Evolutionary conservation across 108 stramenopile species (phyloP), one percentile per base, ranked within the genome.

Genomic region (Thalassiosira profunda): DNA sequence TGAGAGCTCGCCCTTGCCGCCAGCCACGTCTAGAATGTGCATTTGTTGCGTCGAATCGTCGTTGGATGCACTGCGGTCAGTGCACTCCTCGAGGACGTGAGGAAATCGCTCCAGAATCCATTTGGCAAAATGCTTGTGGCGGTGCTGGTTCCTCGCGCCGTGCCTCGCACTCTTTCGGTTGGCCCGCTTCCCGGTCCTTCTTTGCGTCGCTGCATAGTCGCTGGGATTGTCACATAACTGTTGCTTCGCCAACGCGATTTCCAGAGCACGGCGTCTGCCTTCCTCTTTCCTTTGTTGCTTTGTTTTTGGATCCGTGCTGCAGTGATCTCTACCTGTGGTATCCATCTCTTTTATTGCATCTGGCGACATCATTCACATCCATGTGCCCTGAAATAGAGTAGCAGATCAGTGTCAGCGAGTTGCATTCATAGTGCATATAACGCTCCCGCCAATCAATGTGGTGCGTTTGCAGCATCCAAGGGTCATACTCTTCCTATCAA

Each of bases 1-100:
- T 0, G 96, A 61, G 8, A 93, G 74, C 82, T 97, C 96, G 2
- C 96, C 96, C 53, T 90, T 92, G 20, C 91, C 91, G 20, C 93
- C 96, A 12, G 87, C 87, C 44, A 91, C 72, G 56, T 88, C 87
- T 20, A 88, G 35, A n/a, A 87, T 48, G 30, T 80, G 79, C 49
- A 31, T 58, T n/a, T n/a, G n/a, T n/a, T n/a, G n/a, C n/a, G n/a
- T n/a, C n/a, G n/a, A n/a, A n/a, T n/a, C n/a, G n/a, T n/a, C n/a
- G n/a, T n/a, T n/a, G n/a, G n/a, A n/a, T n/a, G n/a, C n/a, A n/a
- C n/a, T n/a, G n/a, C n/a, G n/a, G n/a, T n/a, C n/a, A n/a, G n/a
- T n/a, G n/a, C 73, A 48, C 58, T 82, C 67, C 2, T 51, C 23
- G 31, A 80, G 47, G 28, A 70, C 11, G 26, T 80, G 63, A 2